Conservation (phyloP, 2,329 filamentous ascomycete species). For the Paraconiothyrium brasiliense region DNA sequence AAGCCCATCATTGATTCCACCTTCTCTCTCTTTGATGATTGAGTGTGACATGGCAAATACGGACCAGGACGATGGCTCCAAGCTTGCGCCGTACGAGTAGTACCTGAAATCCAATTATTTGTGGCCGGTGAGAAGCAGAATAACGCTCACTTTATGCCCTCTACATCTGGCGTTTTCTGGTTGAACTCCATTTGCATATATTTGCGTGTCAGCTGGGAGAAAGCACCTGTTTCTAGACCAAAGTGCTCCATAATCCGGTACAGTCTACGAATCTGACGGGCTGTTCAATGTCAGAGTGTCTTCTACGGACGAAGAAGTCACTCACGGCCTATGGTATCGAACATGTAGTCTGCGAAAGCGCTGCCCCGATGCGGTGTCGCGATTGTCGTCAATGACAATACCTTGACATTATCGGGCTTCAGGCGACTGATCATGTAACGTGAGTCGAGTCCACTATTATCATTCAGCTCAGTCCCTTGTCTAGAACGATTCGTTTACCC, state of each 20-base stretch:
- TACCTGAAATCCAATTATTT: constrained; percentile 52
- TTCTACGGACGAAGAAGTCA: constrained; percentile 32
- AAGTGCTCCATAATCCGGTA: constrained; percentile 65
- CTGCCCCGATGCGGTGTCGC: constrained; percentile 70
- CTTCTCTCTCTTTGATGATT: constrained; percentile 64
- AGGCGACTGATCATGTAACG: constrained; percentile 71
- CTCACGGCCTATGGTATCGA: constrained; percentile 65
- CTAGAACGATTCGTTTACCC: constrained; percentile 40
- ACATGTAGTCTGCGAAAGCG: constrained; percentile 69
- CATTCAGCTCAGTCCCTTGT: constrained; percentile 27
- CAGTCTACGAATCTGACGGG: constrained; percentile 61
- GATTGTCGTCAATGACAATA: constrained; percentile 73
- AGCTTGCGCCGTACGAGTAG: constrained; percentile 69
- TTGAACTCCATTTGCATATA: constrained; percentile 70
- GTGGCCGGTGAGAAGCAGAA: not conserved
- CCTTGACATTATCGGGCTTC: constrained; percentile 73
- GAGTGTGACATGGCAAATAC: constrained; percentile 66
- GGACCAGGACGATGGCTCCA: constrained; percentile 65
- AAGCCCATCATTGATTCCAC: constrained; percentile 68
- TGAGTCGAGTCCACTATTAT: constrained; percentile 66
- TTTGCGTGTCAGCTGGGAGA: constrained; percentile 67
- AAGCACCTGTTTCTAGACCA: constrained; percentile 67
- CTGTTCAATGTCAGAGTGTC: constrained; percentile 33
- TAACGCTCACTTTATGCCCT: constrained; percentile 58
- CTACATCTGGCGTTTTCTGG: constrained; percentile 64